Base-by-base conservation (phyloP, 2,329 filamentous ascomycete species). In the Proliferodiscus dingleyae region DNA sequence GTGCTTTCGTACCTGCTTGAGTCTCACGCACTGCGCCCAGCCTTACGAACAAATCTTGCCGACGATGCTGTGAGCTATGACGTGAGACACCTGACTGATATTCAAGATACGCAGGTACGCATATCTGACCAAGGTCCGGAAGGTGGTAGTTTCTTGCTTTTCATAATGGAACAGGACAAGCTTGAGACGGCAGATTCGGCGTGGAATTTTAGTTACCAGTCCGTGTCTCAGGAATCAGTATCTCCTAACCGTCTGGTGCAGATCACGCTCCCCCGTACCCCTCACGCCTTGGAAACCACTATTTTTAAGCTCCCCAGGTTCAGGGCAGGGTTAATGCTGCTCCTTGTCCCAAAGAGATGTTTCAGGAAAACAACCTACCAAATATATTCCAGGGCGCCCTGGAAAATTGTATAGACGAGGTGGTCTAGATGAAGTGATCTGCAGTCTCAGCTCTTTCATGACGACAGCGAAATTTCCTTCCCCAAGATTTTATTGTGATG, bases 281-380 rank as follows among this genome's bases (percentile, higher is more conserved):
- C 37, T 28, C 41, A 29, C 40, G 15, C 16, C 4, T 29, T 33
- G 10, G 40, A 29, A 22, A n/a, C 18, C 11, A 22, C 29, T 10
- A 42, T 42, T 42, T 34, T 18, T n/a, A 30, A 18, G 24, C 32
- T 41, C 22, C 38, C 38, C 9, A 16, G 38, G 10, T 19, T 24
- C 4, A 39, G 4, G 21, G 21, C 13, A n/a, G 13, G 23, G 18
- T 19, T 13, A 3, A 33, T 19, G 26, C 15, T 13, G 38, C 38
- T 30, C 9, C 46, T 24, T 47, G 40, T 23, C 18, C 18, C 18
- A 40, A 45, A 49, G 34, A 29, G 22, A 24, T 41, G 45, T 48
- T 49, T 48, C 49, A 46, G 43, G 40, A 46, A 46, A 51, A 33
- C 43, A 46, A 43, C 46, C 43, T 49, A 43, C 46, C 13, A 38